Base-by-base conservation (phyloP, 2,329 filamentous ascomycete species). In the Botrytis byssoidea region DNA sequence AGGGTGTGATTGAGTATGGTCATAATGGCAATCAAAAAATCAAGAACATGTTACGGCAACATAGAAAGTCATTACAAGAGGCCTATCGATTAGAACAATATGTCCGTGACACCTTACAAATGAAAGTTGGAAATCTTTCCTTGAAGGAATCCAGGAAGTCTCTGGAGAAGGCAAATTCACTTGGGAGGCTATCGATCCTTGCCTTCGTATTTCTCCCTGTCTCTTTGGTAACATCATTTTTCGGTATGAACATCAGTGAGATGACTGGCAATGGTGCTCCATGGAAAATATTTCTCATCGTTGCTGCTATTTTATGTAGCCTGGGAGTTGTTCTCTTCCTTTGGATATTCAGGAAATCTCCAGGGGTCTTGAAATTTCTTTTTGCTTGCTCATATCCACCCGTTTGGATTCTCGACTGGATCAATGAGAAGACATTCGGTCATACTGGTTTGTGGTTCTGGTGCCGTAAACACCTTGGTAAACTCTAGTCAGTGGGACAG, bases 191-290 rank as follows among this genome's bases (percentile, higher is more conserved):
- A 29, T 71, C 57, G 3, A 46, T 61, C 9, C 44, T 71, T 18
- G 55, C 69, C 25, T 51, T 71, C 6, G 22, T 63, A 14, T 63
- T 46, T 18, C 37, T 71, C 4, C 20, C 69, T 25, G 1, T 71
- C 4, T 71, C 57, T 25, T 20, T 63, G 1, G 57, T 71, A 18
- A 51, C 57, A 25, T 60, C 18, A 7, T 46, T 63, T 71, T 71
- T 63, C n/a, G 40, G 40, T 61, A 63, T 71, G 40, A 63, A 63
- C 37, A 63, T 63, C 29, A 63, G n/a, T 4, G 55, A 63, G 40
- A 32, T 71, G 40, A 63, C 57, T 25, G 69, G 69, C 1, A 29
- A 22, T 29, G 67, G 67, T 0, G 35, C n/a, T 14, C 10, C 25
- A 4, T 60, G 35, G 48, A 70, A 22, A 29, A 4, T 14, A 2